Percentiles rank a stretch among this genome's conserved stretches.
Conservation (phyloP, 768 basidiomycete genomes). For the Glaciozyma martinii region DNA sequence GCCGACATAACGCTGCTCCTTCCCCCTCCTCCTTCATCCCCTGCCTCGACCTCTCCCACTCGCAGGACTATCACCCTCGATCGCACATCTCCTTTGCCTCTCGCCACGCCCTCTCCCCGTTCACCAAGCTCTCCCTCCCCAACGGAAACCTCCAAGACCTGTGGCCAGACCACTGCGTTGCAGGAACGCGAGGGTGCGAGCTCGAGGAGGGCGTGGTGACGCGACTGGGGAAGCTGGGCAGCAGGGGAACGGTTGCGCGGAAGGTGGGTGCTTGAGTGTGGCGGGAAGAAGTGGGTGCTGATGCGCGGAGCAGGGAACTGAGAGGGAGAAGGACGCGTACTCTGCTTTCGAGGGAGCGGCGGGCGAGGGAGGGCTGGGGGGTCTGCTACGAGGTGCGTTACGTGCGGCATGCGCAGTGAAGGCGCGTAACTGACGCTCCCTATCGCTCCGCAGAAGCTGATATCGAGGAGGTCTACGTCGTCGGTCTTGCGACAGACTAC, state of each 20-base stretch:
- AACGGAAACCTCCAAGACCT: conserved; percentile 51
- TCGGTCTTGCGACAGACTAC: conserved; percentile 63
- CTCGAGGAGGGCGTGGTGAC: conserved; percentile 52
- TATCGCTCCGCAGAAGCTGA: conserved; percentile 45
- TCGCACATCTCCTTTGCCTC: conserved; percentile 65
- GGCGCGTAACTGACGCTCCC: not conserved
- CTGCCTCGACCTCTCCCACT: no score
- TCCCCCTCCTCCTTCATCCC: no score
- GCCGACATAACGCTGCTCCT: no score
- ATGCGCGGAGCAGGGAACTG: conserved; percentile 45
- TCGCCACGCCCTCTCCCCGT: conserved; percentile 45
- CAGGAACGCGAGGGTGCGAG: conserved; percentile 50
- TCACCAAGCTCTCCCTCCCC: no score
- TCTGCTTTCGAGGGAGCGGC: conserved; percentile 52
- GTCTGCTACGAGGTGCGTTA: not conserved
- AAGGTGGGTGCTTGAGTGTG: no score
- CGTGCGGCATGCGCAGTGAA: not conserved
- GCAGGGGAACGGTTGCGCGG: not conserved
- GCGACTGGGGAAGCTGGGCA: conserved; percentile 43
- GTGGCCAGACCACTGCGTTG: conserved; percentile 77
- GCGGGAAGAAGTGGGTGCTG: no score
- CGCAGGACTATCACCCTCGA: conserved; percentile 38
- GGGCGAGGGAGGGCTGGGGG: not conserved
- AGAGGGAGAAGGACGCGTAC: conserved; percentile 62
- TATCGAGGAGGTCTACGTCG: conserved; percentile 55